Percentiles rank a stretch among this genome's conserved stretches.
phyloP scores from a whole-genome alignment of 768 basidiomycete species.

The Tephrocybe sp. region DNA sequence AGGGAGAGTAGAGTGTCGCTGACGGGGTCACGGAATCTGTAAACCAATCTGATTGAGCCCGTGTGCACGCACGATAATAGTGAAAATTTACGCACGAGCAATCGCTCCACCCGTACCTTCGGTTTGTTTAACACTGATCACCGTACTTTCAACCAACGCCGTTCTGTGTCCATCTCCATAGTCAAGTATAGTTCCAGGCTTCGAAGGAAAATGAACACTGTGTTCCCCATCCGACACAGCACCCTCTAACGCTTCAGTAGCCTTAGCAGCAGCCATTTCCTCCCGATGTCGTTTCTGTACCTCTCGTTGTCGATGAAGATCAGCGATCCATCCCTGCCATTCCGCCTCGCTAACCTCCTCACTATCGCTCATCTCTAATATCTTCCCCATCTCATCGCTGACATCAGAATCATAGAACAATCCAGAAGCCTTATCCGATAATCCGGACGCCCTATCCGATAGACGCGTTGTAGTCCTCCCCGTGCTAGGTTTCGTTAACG shows the following conservation, averaged over 20 bases:
- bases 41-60: background rate
- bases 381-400: slow-evolving; percentile 21
- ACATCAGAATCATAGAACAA: slow-evolving; percentile 19
- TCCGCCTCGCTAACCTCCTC: slow-evolving; percentile 55
- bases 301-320: slow-evolving; percentile 39
- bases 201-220: background rate
- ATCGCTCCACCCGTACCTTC: background rate
- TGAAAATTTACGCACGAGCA: background rate
- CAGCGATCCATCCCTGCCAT: slow-evolving; percentile 67
- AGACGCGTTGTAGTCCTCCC: too few species aligned
- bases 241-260: slow-evolving; percentile 8
- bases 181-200: background rate
- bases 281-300: slow-evolving; percentile 16
- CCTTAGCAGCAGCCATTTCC: slow-evolving; percentile 3
- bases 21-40: slow-evolving; percentile 15
- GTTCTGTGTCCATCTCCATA: slow-evolving; percentile 20
- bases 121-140: slow-evolving; percentile 18
- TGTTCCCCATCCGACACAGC: slow-evolving; percentile 10
- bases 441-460: background rate
- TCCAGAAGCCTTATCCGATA: background rate
- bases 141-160: slow-evolving; percentile 25
- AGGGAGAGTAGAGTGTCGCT: slow-evolving; percentile 28
- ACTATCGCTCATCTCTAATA: slow-evolving; percentile 32
- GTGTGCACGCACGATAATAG: background rate
- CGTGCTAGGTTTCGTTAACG: slow-evolving; percentile 5